phyloP scores from a whole-genome alignment of 495 filamentous ascomycete genomes.

The Cetradonia linearis region DNA sequence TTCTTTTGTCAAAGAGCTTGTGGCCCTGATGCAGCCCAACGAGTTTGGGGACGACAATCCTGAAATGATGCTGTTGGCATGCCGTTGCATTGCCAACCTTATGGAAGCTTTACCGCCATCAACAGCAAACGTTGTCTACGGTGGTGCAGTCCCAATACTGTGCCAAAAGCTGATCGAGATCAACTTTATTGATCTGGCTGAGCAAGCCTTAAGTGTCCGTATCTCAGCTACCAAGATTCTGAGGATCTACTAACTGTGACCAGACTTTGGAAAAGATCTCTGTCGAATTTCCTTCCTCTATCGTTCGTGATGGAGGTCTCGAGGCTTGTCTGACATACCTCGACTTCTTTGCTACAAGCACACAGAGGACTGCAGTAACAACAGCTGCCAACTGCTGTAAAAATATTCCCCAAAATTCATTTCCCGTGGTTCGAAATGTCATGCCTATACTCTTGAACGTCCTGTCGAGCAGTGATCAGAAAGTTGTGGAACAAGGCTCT shows the following conservation, averaged over 20 bases:
- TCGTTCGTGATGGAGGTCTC: slow-evolving; percentile 91
- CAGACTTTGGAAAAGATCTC: slow-evolving; percentile 95
- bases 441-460: slow-evolving; percentile 93
- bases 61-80: slow-evolving; percentile 96
- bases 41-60: slow-evolving; percentile 84
- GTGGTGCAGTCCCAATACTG: slow-evolving; percentile 84
- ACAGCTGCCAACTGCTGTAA: slow-evolving; percentile 97
- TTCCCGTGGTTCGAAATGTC: slow-evolving; percentile 75
- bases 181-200: slow-evolving; percentile 90
- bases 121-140: slow-evolving; percentile 91
- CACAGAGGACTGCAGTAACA: slow-evolving; percentile 90
- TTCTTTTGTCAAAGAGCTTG: slow-evolving; percentile 89
- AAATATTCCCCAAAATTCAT: slow-evolving; percentile 88
- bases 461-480: slow-evolving; percentile 82
- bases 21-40: slow-evolving; percentile 81
- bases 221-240: not conserved
- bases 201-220: slow-evolving; percentile 83
- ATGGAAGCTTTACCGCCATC: slow-evolving; percentile 95
- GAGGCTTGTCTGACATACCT: slow-evolving; percentile 88
- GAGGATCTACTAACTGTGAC: slow-evolving; percentile 19
- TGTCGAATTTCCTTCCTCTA: slow-evolving; percentile 87
- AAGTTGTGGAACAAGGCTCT: slow-evolving; percentile 93
- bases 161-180: slow-evolving; percentile 93
- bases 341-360: slow-evolving; percentile 96
- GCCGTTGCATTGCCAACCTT: slow-evolving; percentile 89